Base-by-base conservation (phyloP, 2,329 filamentous ascomycete species). In the Blumeria graminis region DNA sequence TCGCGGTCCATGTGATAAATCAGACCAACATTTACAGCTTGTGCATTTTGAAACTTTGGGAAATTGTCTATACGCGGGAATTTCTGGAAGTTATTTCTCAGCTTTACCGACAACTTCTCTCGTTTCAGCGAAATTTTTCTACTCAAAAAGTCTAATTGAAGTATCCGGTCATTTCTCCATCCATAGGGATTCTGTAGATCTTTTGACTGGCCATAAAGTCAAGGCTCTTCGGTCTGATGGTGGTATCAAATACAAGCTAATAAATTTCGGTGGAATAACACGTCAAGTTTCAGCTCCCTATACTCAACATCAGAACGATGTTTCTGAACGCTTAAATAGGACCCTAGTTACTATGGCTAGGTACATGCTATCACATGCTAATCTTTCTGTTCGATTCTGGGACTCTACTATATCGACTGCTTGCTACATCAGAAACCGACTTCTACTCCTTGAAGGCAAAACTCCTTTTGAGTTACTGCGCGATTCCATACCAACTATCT, bases 281-380 rank as follows among this genome's bases (percentile, higher is more conserved):
- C 16, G 9, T 3, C 41, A 46, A 46, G 5, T 28, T 28, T 28
- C 22, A 28, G 38, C 38, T 16, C 38, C 38, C 11, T 16, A 46
- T 18, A 46, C 41, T 16, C 41, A 13, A 18, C 5, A 81, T 84
- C 41, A 46, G n/a, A 46, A 13, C 13, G 41, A 6, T 9, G 3
- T 41, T n/a, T 46, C 9, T 46, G n/a, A 11, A 46, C 16, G 41
- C 9, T 18, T 46, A 11, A 46, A 13, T 13, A n/a, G 41, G 16
- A 46, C 41, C n/a, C 16, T 13, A 46, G 22, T 13, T 1, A 46
- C 41, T 18, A 46, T 46, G 9, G 41, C 41, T 9, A 46, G 10
- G 9, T 46, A 9, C 22, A 46, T 46, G 41, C 41, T 16, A 13
- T 9, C 10, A 16, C n/a, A 46, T 46, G 9, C 41, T 46, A 3